Conservation (phyloP, 164 flowering plant species). For the Echeveria elegans region DNA sequence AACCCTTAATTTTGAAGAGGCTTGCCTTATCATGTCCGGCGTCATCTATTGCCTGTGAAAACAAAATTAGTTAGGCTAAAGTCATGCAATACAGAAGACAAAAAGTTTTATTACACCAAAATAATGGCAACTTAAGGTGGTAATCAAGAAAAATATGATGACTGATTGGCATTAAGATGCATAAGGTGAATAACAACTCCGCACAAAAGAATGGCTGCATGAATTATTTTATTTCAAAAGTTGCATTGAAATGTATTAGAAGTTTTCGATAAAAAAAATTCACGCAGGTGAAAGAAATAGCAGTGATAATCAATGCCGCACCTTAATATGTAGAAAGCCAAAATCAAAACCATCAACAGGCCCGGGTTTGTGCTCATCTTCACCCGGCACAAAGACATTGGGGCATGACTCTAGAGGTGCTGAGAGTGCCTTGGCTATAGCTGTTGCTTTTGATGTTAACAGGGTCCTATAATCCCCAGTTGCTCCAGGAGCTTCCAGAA, state of each 20-base stretch:
- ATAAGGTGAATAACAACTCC: not conserved
- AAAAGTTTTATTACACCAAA: too few species aligned
- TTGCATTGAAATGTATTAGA: not conserved
- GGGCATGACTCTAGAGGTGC: slow-evolving; percentile 63
- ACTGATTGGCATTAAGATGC: not conserved
- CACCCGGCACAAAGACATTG: slow-evolving; percentile 78
- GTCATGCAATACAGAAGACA: too few species aligned
- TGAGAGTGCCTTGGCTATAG: slow-evolving; percentile 76
- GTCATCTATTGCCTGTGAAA: slow-evolving; percentile 83
- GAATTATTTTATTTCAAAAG: not conserved
- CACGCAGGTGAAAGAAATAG: not conserved
- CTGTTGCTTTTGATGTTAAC: slow-evolving; percentile 78
- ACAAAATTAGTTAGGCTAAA: too few species aligned
- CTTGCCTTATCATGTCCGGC: slow-evolving; percentile 97
- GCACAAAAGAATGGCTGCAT: not conserved
- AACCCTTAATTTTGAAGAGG: slow-evolving; percentile 62
- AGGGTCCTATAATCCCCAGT: slow-evolving; percentile 96
- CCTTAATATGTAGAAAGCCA: slow-evolving; percentile 97
- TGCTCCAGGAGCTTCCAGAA: slow-evolving; percentile 96
- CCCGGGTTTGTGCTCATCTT: slow-evolving; percentile 73
- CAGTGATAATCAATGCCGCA: slow-evolving; percentile 11
- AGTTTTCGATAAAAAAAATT: not conserved
- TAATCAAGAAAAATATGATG: not conserved
- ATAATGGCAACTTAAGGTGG: too few species aligned
- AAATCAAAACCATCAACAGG: slow-evolving; percentile 78